Evolutionary conservation across 371 early-diverging fungal species (phyloP), one percentile per base, ranked within the genome.

Genomic region (Cokeromyces recurvatus): DNA sequence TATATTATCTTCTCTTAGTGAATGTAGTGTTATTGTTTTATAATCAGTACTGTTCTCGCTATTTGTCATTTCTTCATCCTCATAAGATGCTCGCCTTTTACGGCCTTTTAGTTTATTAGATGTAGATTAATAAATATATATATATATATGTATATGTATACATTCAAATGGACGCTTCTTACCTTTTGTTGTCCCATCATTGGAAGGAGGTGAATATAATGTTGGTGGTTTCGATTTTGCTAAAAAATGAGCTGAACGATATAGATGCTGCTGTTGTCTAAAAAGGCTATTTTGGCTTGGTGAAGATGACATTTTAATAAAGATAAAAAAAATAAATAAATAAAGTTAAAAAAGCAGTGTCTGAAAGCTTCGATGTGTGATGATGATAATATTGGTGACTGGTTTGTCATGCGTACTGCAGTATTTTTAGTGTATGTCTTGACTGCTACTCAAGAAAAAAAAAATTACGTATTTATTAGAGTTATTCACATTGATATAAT

Each of bases 221-320:
- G 59, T 55, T n/a, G 66, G 62, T 31, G 24, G 36, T 56, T 59
- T 66, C 11, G 62, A 22, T 24, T 55, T 55, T 5, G 53, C 35
- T n/a, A 59, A 22, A 20, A 55, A 62, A 29, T 62, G 62, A 17
- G 59, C 38, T 25, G 59, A 59, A 3, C 62, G 55, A 38, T 66
- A 66, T 9, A 66, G 16, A 4, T 47, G 59, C 21, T 66, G 66
- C 41, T 66, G 66, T 27, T 66, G 66, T 47, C 62, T 51, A 35
- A 66, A 66, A n/a, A 56, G 10, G 19, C 59, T 56, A n/a, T 59
- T 66, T 41, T 53, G 63, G 25, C 54, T 53, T 50, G 52, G 64
- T 12, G 59, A 55, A 32, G 54, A 59, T 20, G 35, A 34, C 35
- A 34, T 34, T 34, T 6, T 27, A 7, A 7, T 27, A 11, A 27